Percentiles rank a stretch among this genome's conserved stretches.
Evolutionary conservation across 164 flowering plant species (phyloP).

Genomic region (Annona cherimola): DNA sequence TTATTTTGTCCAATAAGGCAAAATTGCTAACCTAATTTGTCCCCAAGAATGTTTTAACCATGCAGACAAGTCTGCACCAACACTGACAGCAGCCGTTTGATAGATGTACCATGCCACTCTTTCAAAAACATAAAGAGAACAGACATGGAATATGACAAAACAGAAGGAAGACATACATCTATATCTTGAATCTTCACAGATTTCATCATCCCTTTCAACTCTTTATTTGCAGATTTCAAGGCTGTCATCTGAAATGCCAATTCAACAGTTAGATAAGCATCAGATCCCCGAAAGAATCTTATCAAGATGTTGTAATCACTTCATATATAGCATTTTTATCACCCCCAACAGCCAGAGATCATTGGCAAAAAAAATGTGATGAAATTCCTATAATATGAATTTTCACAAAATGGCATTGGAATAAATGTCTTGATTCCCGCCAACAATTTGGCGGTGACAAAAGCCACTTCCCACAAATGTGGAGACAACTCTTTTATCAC

Average conservation of each 20-base stretch:
- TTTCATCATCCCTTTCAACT: conserved; percentile 86
- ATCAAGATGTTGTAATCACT: background rate
- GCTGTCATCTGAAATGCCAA: conserved; percentile 64
- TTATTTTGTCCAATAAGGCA: too few species aligned
- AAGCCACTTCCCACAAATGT: background rate
- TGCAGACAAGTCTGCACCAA: too few species aligned
- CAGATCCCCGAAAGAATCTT: background rate
- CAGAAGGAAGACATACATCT: conserved; percentile 49
- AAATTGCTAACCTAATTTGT: too few species aligned
- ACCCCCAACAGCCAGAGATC: background rate
- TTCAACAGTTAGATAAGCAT: conserved; percentile 4
- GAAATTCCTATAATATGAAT: background rate
- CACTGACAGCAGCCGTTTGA: too few species aligned
- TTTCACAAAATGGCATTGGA: background rate
- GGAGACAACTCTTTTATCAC: background rate
- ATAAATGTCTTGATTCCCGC: background rate
- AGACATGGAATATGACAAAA: too few species aligned
- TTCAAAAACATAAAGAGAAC: too few species aligned
- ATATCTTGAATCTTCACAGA: conserved; percentile 82
- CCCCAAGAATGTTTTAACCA: too few species aligned
- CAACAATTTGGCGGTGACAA: background rate
- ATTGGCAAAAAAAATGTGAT: background rate
- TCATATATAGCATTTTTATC: background rate
- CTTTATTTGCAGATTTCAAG: conserved; percentile 77
- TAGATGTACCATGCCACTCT: too few species aligned